Evolutionary conservation across 352 stramenopile genomes (phyloP).

Genomic region (Pythium sukuiense): DNA sequence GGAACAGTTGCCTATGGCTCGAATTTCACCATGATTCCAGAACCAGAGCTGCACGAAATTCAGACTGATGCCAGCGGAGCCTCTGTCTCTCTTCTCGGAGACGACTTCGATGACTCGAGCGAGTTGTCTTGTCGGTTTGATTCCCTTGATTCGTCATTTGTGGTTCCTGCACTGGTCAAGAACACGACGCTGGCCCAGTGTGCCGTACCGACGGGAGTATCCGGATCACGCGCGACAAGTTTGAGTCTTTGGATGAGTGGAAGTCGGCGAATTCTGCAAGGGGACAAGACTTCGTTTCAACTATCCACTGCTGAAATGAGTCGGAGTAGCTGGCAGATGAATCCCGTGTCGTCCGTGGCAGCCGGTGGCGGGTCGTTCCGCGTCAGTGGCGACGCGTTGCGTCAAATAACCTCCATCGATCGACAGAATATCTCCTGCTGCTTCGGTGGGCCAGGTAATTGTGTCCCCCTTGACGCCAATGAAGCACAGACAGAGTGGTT

Average conservation of each 20-base stretch:
- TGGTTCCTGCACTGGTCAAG: conserved; percentile 27
- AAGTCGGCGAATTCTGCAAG: neutral
- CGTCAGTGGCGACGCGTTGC: conserved; percentile 1
- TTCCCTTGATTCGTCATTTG: conserved; percentile 18
- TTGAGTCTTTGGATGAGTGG: conserved; percentile 17
- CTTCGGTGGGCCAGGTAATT: conserved; percentile 8
- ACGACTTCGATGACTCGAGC: conserved; percentile 40
- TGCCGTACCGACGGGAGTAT: conserved; percentile 1
- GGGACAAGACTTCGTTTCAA: neutral
- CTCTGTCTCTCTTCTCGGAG: conserved; percentile 32
- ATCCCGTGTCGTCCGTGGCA: neutral
- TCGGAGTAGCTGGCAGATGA: neutral
- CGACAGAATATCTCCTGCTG: conserved; percentile 19
- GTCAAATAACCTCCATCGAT: neutral
- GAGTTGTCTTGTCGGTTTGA: conserved; percentile 45
- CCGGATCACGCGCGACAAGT: neutral
- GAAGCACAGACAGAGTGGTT: conserved; percentile 3
- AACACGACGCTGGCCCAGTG: conserved; percentile 46
- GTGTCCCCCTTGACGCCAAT: conserved; percentile 1
- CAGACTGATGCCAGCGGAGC: neutral
- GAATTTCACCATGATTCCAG: conserved; percentile 13
- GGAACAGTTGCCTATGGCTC: neutral
- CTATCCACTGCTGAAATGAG: neutral
- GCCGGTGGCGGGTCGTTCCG: conserved; percentile 4
- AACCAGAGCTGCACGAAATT: conserved; percentile 15